Evolutionary conservation across 371 early-diverging fungal species (phyloP).

Genomic region (Synchytrium microbalum): DNA sequence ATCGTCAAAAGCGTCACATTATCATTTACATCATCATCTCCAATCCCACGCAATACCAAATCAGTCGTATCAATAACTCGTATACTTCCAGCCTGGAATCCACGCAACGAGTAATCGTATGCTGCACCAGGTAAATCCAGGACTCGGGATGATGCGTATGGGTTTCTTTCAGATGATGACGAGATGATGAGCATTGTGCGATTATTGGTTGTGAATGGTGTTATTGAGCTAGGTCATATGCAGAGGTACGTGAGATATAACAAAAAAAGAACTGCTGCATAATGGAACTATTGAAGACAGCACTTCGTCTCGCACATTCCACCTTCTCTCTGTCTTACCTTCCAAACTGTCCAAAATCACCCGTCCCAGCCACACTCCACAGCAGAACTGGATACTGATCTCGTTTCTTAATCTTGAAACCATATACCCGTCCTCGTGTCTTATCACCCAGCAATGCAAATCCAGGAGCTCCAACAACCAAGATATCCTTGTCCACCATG

Average conservation of each 20-base stretch:
- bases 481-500: not conserved
- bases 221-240: constrained; percentile 7
- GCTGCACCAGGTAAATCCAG: constrained; percentile 21
- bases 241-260: not conserved
- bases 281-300: not conserved
- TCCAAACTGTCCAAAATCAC: constrained; percentile 43
- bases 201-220: not conserved
- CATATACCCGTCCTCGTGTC: constrained; percentile 38
- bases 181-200: not conserved
- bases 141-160: not conserved
- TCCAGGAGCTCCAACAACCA: constrained; percentile 21
- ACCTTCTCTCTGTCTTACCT: constrained; percentile 17
- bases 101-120: constrained; percentile 12
- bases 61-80: not conserved
- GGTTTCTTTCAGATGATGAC: constrained; percentile 7
- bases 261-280: not conserved
- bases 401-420: constrained; percentile 24
- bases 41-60: not conserved
- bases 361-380: constrained; percentile 25
- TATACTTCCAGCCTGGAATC: constrained; percentile 18
- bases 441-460: constrained; percentile 1
- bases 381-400: constrained; percentile 4
- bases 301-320: constrained; percentile 2
- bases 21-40: not conserved
- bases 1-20: not conserved